These are phyloP conservation scores for Boletus sensibilis DNA, from an alignment of 768 basidiomycete species.

Conservation along the genomic window DNA sequence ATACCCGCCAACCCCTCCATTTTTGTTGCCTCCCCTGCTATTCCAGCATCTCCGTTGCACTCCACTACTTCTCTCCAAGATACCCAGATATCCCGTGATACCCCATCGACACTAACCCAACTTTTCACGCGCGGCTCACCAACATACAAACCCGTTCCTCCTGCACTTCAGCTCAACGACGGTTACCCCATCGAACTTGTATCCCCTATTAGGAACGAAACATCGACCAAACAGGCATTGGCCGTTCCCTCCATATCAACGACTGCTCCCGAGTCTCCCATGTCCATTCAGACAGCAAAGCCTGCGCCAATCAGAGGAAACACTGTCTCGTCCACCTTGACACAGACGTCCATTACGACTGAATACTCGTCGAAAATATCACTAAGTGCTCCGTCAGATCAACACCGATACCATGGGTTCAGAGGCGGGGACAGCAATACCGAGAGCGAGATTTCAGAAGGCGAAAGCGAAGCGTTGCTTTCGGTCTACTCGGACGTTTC, in stretches of 20 bases:
- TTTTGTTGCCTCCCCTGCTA: conserved; percentile 1
- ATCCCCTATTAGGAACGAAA: conserved; percentile 9
- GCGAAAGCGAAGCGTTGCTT: conserved; percentile 33
- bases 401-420: conserved; percentile 16
- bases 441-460: conserved; percentile 35
- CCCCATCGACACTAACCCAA: conserved; percentile 15
- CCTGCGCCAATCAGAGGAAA: conserved; percentile 14
- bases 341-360: conserved; percentile 6
- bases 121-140: conserved; percentile 5
- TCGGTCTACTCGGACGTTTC: conserved; percentile 37
- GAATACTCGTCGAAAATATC: conserved; percentile 28
- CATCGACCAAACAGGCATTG: conserved; percentile 38
- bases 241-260: conserved; percentile 58
- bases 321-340: conserved; percentile 7
- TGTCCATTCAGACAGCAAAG: conserved; percentile 19
- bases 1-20: conserved; percentile 28
- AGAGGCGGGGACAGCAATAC: conserved; percentile 27
- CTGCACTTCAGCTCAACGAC: conserved; percentile 32
- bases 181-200: conserved; percentile 20
- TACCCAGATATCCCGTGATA: conserved; percentile 30
- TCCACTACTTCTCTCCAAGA: conserved; percentile 42
- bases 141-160: conserved; percentile 21
- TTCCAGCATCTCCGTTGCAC: conserved; percentile 16
- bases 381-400: conserved; percentile 30
- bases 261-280: conserved; percentile 43